Evolutionary conservation across 495 filamentous ascomycete species (phyloP).

Genomic region (Xylaria castorea): DNA sequence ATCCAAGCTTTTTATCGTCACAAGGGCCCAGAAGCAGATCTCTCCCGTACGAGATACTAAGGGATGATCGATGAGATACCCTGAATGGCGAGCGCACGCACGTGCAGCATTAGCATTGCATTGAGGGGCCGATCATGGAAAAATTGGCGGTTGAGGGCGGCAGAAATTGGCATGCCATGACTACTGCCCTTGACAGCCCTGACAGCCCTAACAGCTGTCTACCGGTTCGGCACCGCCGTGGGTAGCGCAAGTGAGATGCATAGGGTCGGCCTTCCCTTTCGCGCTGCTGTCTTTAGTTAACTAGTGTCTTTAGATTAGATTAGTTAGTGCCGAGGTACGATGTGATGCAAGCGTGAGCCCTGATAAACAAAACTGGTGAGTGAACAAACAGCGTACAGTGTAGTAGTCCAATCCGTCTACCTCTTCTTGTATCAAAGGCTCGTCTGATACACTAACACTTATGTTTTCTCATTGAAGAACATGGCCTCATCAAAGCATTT

Average conservation of each 20-base stretch:
- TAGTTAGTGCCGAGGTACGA: not conserved
- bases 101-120: not conserved
- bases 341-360: not conserved
- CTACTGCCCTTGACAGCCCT: not conserved
- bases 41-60: not conserved
- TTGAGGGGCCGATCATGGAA: conserved; percentile 30
- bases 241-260: not conserved
- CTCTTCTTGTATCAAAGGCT: not conserved
- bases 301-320: too few species aligned
- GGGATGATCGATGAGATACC: not conserved
- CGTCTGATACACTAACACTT: not conserved
- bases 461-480: not conserved
- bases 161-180: conserved; percentile 32
- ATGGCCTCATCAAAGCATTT: conserved; percentile 53
- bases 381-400: not conserved
- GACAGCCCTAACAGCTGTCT: not conserved
- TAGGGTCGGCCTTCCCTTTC: not conserved
- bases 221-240: not conserved
- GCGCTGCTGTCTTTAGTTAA: too few species aligned
- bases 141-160: conserved; percentile 37
- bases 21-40: not conserved
- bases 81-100: not conserved
- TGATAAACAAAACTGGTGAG: not conserved
- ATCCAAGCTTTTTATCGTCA: not conserved
- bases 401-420: not conserved